Evolutionary conservation across 139 green algal genomes (phyloP), one percentile per base, ranked within the genome.

Genomic region (Chlamydomonas asymmetrica): DNA sequence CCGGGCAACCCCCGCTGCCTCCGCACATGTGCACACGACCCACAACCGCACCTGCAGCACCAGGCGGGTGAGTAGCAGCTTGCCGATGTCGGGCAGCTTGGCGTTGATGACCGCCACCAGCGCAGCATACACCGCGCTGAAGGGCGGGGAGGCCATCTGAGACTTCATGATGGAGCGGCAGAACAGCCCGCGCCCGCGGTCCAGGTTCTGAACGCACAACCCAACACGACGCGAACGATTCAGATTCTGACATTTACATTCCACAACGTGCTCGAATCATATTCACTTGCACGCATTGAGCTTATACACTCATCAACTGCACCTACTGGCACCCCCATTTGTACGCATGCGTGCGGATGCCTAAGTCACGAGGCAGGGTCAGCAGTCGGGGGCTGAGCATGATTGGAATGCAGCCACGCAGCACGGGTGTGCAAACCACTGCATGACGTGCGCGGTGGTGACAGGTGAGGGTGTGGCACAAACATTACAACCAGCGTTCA

Each of bases 81-180:
- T 88, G 0, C 88, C 87, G 0, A 94, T 84, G 71, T 95, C 91
- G 0, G 95, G 97, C 66, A 99, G 94, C 87, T 98, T 98, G 63
- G 95, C 98, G 86, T 99, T 99, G 57, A 98, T 79, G 16, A 99
- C 95, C 1, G 93, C 92, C 34, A 97, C 86, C 10, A 99, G 88
- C 23, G 93, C 93, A 2, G 94, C 91, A 75, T 97, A 98, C 29
- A 98, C 90, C 16, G 92, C 88, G 1, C 91, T 93, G 84, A 98
- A 98, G 31, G 82, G 63, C 3, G 95, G 94, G 0, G 85, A 94
- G 18, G 95, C 95, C 74, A 97, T 85, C 90, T 98, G 94, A 5
- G 85, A 92, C 82, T 97, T 98, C 89, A 99, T 97, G 60, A 98
- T 63, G 18, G 88, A 85, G 41, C 91, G 84, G 84, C 93, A 96